Evolutionary conservation across 495 filamentous ascomycete species (phyloP).

Genomic region (Penicillium verhagenii): DNA sequence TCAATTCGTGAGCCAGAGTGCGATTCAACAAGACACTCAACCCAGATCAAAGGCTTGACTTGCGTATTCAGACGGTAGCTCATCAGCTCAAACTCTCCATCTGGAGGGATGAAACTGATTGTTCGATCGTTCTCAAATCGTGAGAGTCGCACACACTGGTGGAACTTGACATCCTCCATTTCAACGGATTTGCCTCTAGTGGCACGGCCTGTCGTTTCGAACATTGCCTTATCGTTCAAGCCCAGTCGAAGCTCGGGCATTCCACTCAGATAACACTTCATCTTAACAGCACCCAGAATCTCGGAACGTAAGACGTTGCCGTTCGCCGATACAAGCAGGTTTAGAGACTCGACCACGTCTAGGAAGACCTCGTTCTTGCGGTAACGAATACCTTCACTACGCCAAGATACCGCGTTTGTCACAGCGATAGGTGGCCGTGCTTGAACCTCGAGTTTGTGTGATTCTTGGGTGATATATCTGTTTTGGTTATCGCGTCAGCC

Average conservation of each 20-base stretch:
- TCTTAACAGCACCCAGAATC: constrained; percentile 95
- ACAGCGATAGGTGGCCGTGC: constrained; percentile 99
- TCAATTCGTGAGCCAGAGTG: constrained; percentile 94
- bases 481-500: background rate
- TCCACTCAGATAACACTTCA: constrained; percentile 99
- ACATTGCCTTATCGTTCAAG: constrained; percentile 99
- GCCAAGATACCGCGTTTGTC: constrained; percentile 97
- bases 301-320: constrained; percentile 96
- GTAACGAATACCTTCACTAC: constrained; percentile 96
- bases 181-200: constrained; percentile 96
- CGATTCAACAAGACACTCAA: constrained; percentile 94
- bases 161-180: constrained; percentile 99
- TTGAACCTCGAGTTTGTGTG: constrained; percentile 96
- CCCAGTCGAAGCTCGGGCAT: constrained; percentile 97
- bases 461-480: constrained; percentile 98
- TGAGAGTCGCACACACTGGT: constrained; percentile 94
- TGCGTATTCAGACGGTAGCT: constrained; percentile 98
- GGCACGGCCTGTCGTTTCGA: constrained; percentile 93
- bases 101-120: constrained; percentile 98
- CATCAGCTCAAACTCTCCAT: constrained; percentile 99
- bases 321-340: constrained; percentile 90
- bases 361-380: constrained; percentile 99
- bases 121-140: constrained; percentile 98
- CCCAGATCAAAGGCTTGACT: constrained; percentile 98
- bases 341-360: constrained; percentile 95